Conservation (phyloP, 106 monocot species). For the Posidonia australis region DNA sequence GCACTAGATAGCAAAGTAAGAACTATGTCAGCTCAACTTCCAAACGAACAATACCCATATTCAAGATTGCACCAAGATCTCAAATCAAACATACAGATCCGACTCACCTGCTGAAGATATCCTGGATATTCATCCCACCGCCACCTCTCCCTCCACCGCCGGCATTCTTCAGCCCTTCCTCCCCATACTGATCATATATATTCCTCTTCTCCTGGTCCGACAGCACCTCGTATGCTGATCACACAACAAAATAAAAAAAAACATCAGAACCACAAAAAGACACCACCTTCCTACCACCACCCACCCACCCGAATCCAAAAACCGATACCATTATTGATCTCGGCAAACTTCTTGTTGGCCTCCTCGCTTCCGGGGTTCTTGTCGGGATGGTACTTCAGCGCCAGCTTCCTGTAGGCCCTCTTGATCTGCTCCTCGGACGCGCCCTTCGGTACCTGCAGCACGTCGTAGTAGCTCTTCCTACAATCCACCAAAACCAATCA, state of each 20-base stretch:
- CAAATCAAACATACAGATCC: no score
- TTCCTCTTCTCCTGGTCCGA: slow-evolving; percentile 69
- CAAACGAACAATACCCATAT: not conserved
- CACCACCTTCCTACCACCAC: not conserved
- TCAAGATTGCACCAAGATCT: no score
- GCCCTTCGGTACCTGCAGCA: slow-evolving; percentile 64
- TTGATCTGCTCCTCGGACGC: slow-evolving; percentile 97
- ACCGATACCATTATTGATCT: slow-evolving; percentile 89
- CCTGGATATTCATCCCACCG: slow-evolving; percentile 92
- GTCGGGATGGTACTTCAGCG: slow-evolving; percentile 92
- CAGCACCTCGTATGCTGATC: slow-evolving; percentile 76
- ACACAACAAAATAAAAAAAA: slow-evolving; percentile 3
- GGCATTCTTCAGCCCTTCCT: slow-evolving; percentile 87
- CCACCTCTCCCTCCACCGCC: slow-evolving; percentile 62
- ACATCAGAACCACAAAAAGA: not conserved
- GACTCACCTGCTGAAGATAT: slow-evolving; percentile 75
- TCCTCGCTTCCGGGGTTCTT: slow-evolving; percentile 91
- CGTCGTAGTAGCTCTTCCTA: slow-evolving; percentile 88
- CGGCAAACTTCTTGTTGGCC: slow-evolving; percentile 78
- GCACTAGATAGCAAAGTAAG: no score
- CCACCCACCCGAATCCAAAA: no score
- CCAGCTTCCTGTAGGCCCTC: slow-evolving; percentile 88
- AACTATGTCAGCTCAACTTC: not conserved
- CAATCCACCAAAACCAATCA: not conserved
- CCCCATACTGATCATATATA: slow-evolving; percentile 37